phyloP scores from a whole-genome alignment of 108 stramenopile species.

The Pseudonitzschia delicatissima region DNA sequence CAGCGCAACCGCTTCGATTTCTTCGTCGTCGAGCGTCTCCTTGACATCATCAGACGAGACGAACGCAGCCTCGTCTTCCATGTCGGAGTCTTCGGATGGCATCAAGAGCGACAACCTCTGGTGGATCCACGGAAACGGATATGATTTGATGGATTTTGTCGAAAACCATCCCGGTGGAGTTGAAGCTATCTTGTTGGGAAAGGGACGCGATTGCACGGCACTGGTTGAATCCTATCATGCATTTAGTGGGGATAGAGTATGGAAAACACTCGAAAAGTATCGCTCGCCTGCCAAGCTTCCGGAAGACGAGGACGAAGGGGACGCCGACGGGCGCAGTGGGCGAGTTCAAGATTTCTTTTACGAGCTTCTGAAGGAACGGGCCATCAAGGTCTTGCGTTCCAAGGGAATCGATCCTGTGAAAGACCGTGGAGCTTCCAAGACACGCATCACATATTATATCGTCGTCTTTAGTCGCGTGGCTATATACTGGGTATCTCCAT shows the following conservation, averaged over 20 bases:
- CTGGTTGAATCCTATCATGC: constrained; percentile 64
- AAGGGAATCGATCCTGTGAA: constrained; percentile 42
- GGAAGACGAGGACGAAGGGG: constrained; percentile 5
- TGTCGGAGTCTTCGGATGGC: neutral
- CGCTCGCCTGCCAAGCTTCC: neutral
- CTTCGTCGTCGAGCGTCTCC: neutral
- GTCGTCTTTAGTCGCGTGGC: constrained; percentile 13
- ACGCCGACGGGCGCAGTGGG: neutral
- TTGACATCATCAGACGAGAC: neutral
- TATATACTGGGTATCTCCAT: constrained; percentile 26
- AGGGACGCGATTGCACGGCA: constrained; percentile 67
- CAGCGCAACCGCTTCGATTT: constrained; percentile 6
- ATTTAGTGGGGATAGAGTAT: constrained; percentile 17
- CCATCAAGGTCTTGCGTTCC: constrained; percentile 10
- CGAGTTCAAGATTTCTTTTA: constrained; percentile 44
- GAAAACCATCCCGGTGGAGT: constrained; percentile 56
- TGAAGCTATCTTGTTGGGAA: constrained; percentile 55
- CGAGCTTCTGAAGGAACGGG: constrained; percentile 38
- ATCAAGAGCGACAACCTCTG: constrained; percentile 26
- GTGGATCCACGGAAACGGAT: constrained; percentile 52
- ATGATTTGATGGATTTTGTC: constrained; percentile 53
- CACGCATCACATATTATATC: constrained; percentile 34
- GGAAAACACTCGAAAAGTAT: constrained; percentile 36
- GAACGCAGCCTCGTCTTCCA: neutral
- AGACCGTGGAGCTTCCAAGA: constrained; percentile 35